A percentile compares a stretch with the other conserved stretches of the same genome.
Evolutionary conservation across 139 green algal species (phyloP).

Genomic region (Chlorella vulgaris): DNA sequence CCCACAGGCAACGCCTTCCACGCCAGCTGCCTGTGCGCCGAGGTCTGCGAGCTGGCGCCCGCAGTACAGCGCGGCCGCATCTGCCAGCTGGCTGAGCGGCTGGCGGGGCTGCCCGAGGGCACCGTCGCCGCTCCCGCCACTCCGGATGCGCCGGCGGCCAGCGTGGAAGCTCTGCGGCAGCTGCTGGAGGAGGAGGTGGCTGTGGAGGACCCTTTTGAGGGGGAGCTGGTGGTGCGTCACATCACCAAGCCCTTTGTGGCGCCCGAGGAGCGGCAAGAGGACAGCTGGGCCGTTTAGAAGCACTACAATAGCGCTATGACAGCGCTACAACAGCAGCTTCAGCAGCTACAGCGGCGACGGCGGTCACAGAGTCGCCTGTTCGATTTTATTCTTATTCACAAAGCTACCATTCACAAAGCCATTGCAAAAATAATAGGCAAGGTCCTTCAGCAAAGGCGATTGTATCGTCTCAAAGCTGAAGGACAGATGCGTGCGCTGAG

Average conservation of each 20-base stretch:
- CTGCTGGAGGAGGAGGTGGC: conserved; percentile 62
- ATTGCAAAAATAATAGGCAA: no score
- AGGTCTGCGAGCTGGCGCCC: conserved; percentile 48
- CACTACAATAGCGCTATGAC: no score
- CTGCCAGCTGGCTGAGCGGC: conserved; percentile 7
- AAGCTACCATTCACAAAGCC: no score
- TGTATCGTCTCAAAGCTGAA: no score
- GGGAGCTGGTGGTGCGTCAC: conserved; percentile 57
- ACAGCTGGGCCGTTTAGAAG: conserved; percentile 39
- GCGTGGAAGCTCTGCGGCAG: conserved; percentile 40
- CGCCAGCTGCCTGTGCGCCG: conserved; percentile 60
- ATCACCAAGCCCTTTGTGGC: conserved; percentile 47
- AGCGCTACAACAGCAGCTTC: no score
- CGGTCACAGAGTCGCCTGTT: no score
- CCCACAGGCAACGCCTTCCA: conserved; percentile 78
- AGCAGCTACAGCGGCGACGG: no score
- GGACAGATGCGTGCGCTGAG: no score
- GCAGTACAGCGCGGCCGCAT: conserved; percentile 29
- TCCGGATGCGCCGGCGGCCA: background rate
- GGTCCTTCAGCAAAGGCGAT: no score
- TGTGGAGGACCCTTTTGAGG: conserved; percentile 72
- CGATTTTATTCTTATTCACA: no score
- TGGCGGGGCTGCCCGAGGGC: conserved; percentile 15
- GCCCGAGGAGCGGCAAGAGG: conserved; percentile 20
- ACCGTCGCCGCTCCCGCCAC: background rate